phyloP scores from a whole-genome alignment of 495 filamentous ascomycete species.

The Coniosporium apollinis region DNA sequence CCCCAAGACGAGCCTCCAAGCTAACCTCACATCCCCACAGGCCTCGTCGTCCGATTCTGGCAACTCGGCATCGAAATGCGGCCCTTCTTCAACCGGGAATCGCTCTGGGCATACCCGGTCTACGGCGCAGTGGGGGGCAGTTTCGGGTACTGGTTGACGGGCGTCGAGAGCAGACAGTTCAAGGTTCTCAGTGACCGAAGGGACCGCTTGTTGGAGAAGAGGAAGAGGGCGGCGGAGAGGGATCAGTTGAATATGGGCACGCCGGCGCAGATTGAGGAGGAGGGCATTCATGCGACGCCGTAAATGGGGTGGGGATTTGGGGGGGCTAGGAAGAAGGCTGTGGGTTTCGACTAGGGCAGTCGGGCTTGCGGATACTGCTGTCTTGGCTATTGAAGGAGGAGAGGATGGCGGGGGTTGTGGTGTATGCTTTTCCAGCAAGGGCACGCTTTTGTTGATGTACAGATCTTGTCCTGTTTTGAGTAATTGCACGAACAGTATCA shows the following conservation, averaged over 20 bases:
- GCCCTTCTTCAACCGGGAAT: conserved; percentile 61
- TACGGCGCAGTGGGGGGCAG: conserved; percentile 69
- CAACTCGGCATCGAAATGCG: conserved; percentile 98
- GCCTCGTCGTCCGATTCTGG: conserved; percentile 79
- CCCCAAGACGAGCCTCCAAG: conserved; percentile 2
- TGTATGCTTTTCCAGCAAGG: too few relatives aligned
- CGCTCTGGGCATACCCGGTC: conserved; percentile 81
- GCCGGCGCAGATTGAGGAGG: neutral
- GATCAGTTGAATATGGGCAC: conserved; percentile 19
- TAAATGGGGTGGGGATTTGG: too few relatives aligned
- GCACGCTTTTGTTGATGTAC: too few relatives aligned
- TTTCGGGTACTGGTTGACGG: conserved; percentile 92
- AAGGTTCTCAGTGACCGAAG: conserved; percentile 59
- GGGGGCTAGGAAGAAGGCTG: too few relatives aligned
- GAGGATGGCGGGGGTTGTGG: too few relatives aligned
- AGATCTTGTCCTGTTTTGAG: too few relatives aligned
- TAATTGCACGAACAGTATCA: too few relatives aligned
- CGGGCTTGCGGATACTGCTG: too few relatives aligned
- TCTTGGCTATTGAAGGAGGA: too few relatives aligned
- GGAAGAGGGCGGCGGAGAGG: conserved; percentile 52
- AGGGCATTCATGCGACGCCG: neutral
- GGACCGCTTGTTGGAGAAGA: conserved; percentile 69
- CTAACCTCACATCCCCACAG: conserved; percentile 27
- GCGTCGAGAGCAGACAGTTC: conserved; percentile 64
- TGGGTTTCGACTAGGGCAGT: too few relatives aligned